Evolutionary conservation across 2,329 filamentous ascomycete species (phyloP).

Genomic region (Pleoardoris graminearum): DNA sequence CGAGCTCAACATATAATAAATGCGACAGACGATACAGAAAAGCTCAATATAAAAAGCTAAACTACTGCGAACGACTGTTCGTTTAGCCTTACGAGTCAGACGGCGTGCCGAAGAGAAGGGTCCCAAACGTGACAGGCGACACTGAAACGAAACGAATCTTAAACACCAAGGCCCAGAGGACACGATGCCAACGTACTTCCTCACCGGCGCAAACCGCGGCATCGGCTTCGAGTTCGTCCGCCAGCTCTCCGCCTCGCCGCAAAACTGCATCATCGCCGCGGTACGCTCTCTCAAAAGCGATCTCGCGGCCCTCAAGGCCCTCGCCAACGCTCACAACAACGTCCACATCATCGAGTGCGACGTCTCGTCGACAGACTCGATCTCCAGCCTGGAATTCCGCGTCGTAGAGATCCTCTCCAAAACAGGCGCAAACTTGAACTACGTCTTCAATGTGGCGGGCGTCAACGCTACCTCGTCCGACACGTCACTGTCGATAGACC

Average conservation of each 20-base stretch:
- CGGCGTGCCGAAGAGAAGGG: background rate
- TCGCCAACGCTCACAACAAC: conserved; percentile 24
- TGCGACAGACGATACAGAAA: background rate
- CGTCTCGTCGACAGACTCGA: conserved; percentile 36
- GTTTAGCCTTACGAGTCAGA: background rate
- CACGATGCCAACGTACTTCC: conserved; percentile 38
- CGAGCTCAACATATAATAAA: background rate
- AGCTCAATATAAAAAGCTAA: background rate
- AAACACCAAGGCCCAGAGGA: background rate
- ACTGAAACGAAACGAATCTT: background rate
- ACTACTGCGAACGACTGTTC: background rate
- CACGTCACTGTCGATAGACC: conserved; percentile 46
- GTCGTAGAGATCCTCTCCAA: conserved; percentile 36
- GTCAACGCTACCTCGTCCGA: conserved; percentile 47
- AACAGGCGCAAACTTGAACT: conserved; percentile 47
- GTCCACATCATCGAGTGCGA: conserved; percentile 50
- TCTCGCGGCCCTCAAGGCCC: conserved; percentile 31
- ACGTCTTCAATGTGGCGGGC: conserved; percentile 48
- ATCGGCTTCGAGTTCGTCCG: conserved; percentile 38
- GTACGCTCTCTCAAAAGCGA: conserved; percentile 42
- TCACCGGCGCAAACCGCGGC: conserved; percentile 39
- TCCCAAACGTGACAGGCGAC: background rate
- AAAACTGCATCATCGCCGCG: conserved; percentile 47
- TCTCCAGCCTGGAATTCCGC: conserved; percentile 42
- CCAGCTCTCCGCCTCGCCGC: conserved; percentile 32